Conservation (phyloP, 2,329 filamentous ascomycete species). For the Penicillium janthinellum region DNA sequence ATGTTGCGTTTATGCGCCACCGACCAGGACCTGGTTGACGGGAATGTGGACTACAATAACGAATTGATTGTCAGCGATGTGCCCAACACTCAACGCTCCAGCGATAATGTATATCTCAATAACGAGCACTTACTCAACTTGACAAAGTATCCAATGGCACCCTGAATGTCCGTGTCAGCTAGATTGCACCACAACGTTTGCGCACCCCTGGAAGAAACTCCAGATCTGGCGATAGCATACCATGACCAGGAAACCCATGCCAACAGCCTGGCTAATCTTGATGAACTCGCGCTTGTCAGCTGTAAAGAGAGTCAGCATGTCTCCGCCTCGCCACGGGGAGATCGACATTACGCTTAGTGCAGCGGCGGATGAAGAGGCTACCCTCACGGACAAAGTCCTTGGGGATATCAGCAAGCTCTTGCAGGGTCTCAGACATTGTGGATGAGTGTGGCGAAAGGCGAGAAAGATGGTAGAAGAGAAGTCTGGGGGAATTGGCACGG, state of each 20-base stretch:
- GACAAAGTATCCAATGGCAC: conserved; percentile 61
- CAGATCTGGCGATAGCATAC: conserved; percentile 19
- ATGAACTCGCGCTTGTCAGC: conserved; percentile 63
- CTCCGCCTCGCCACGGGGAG: not conserved
- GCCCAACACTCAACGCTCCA: not conserved
- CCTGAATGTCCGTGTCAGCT: conserved; percentile 30
- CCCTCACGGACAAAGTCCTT: conserved; percentile 56
- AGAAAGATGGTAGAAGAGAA: conserved; percentile 3
- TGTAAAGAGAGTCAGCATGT: conserved; percentile 34
- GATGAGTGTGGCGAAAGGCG: conserved; percentile 2
- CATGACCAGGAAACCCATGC: conserved; percentile 63
- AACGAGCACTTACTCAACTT: conserved; percentile 55
- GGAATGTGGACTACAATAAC: conserved; percentile 49
- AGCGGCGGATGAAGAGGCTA: conserved; percentile 51
- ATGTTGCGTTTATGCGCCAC: conserved; percentile 41
- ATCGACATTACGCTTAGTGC: conserved; percentile 50
- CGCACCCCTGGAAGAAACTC: not conserved
- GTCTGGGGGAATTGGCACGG: conserved; percentile 5
- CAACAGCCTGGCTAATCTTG: conserved; percentile 63
- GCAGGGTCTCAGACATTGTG: conserved; percentile 59
- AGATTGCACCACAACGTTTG: not conserved
- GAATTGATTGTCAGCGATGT: conserved; percentile 17
- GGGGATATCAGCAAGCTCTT: conserved; percentile 62
- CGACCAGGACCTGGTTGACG: conserved; percentile 54
- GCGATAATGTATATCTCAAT: not conserved